Conservation (phyloP, 2,329 filamentous ascomycete genomes). For the Fusarium sacchari region DNA sequence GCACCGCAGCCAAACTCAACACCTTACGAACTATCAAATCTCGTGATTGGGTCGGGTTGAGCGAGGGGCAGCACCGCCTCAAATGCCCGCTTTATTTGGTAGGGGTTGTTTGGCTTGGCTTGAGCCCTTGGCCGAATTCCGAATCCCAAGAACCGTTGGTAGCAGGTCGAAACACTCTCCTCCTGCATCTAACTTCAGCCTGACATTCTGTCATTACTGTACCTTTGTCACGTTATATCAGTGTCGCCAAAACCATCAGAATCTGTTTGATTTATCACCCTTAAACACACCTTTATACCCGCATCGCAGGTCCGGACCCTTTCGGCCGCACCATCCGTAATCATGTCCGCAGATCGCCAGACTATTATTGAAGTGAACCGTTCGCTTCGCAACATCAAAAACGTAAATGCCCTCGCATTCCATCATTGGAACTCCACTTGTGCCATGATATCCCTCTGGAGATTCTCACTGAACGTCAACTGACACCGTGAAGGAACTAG, state of each 20-base stretch:
- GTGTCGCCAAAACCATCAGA: not conserved
- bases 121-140: slow-evolving; percentile 12
- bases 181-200: slow-evolving; percentile 10
- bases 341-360: slow-evolving; percentile 64
- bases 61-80: slow-evolving; percentile 41
- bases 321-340: slow-evolving; percentile 27
- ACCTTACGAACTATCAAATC: slow-evolving; percentile 4
- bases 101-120: slow-evolving; percentile 9
- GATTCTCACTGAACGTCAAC: not conserved
- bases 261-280: not conserved
- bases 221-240: slow-evolving; percentile 6
- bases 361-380: slow-evolving; percentile 78
- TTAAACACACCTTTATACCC: not conserved
- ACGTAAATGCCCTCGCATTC: slow-evolving; percentile 59
- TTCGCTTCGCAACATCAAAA: slow-evolving; percentile 87
- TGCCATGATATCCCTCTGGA: not conserved
- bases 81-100: slow-evolving; percentile 37
- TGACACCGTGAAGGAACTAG: slow-evolving; percentile 75
- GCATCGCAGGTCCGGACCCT: slow-evolving; percentile 1
- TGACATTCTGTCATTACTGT: slow-evolving; percentile 16
- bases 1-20: not conserved
- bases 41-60: slow-evolving; percentile 30
- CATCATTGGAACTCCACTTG: too few relatives aligned
- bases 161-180: slow-evolving; percentile 17
- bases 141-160: slow-evolving; percentile 1